These are phyloP conservation scores for Candida sp. DNA, from an alignment of 1,139 yeast species.

Conservation along the genomic window DNA sequence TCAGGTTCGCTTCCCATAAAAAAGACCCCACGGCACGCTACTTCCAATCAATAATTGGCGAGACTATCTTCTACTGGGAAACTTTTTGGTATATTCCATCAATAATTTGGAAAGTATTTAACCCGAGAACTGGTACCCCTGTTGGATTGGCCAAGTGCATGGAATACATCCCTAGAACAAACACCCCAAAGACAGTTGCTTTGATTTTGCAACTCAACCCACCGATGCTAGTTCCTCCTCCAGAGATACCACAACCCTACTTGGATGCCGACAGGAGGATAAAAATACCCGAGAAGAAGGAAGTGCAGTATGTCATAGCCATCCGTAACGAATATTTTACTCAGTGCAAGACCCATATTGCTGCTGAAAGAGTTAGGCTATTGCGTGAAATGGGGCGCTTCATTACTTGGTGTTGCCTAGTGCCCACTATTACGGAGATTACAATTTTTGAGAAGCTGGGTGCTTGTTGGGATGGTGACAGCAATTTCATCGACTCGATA, in stretches of 20 bases:
- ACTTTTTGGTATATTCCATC: constrained; percentile 8
- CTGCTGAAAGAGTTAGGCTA: constrained; percentile 43
- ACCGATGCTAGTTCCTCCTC: constrained; percentile 27
- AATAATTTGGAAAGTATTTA: constrained; percentile 10
- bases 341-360: constrained; percentile 38
- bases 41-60: constrained; percentile 2
- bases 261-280: constrained; percentile 41
- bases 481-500: constrained; percentile 17
- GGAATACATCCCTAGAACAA: constrained; percentile 16
- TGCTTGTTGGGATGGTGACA: constrained; percentile 22
- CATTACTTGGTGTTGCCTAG: constrained; percentile 38
- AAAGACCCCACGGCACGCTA: constrained; percentile 3
- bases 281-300: constrained; percentile 37
- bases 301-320: constrained; percentile 29
- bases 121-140: constrained; percentile 13
- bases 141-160: constrained; percentile 16
- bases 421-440: constrained; percentile 20
- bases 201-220: constrained; percentile 20
- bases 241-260: constrained; percentile 46
- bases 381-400: constrained; percentile 40
- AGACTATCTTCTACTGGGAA: constrained; percentile 10
- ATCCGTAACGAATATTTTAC: constrained; percentile 42
- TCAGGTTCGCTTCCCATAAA: constrained; percentile 3
- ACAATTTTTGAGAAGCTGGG: constrained; percentile 29
- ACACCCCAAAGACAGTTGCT: constrained; percentile 22